Base-by-base conservation (phyloP, 2,329 filamentous ascomycete genomes). In the Beauveria sp. region DNA sequence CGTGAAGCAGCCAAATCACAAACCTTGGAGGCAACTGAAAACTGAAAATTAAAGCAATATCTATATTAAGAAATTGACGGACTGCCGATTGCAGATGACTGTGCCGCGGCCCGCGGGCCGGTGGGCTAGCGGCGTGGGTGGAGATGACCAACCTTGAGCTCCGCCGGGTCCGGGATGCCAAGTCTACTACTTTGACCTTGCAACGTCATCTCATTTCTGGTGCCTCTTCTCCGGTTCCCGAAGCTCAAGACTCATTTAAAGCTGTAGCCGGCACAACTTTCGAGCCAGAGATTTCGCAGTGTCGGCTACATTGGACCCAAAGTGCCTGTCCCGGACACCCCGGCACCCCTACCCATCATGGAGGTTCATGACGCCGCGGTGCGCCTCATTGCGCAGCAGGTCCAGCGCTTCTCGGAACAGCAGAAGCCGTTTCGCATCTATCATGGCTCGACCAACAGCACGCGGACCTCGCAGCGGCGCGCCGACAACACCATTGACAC, bases 361-460 rank as follows among this genome's bases (percentile, higher is more conserved):
- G 78, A 81, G 24, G 71, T 72, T 22, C 81, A 83, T 67, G 68
- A 78, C 24, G 67, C 69, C 3, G 73, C 75, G 9, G 79, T 83
- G n/a, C 64, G 70, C 20, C 67, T 69, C 58, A 75, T 83, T 52
- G 74, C 80, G 0, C 67, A 71, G 38, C 72, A 76, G 24, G 73
- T 83, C 38, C 71, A 72, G 62, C 68, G 75, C 5, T 82, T 83
- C 65, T 70, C 78, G 58, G 68, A 72, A 3, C 70, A 67, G 8
- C 71, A 75, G 62, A 71, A 77, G 69, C 82, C 86, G 2, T 92
- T 90, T 73, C 81, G 88, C n/a, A 86, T 92, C 69, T 89, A 86
- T 67, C 89, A 92, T 73, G 89, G 89, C 63, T 86, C 87, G 0
- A 91, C 89, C 28, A 91, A 90, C 75, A 90, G 85, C 72, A 92